These are phyloP conservation scores for Batkoa obscura DNA, from an alignment of 371 early-diverging fungal species.

Conservation along the genomic window DNA sequence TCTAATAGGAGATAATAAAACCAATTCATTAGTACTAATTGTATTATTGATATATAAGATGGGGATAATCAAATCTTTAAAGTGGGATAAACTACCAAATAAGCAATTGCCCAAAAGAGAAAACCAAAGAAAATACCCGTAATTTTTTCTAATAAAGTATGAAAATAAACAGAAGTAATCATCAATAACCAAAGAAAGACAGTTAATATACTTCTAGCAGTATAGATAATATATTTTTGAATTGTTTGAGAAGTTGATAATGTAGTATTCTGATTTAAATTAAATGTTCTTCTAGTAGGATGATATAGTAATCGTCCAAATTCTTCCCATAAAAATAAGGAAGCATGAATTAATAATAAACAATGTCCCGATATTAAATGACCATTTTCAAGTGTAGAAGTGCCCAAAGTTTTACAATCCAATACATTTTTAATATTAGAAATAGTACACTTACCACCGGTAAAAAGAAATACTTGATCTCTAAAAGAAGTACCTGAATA, in stretches of 20 bases:
- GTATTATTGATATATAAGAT: no score
- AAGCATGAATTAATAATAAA: slow-evolving; percentile 63
- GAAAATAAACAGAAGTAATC: slow-evolving; percentile 63
- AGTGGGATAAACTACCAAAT: slow-evolving; percentile 8
- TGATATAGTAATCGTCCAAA: not conserved
- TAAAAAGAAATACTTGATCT: slow-evolving; percentile 3
- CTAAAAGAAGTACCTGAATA: not conserved
- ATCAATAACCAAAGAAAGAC: slow-evolving; percentile 61
- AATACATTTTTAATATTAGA: not conserved
- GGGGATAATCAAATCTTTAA: not conserved
- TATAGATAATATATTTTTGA: slow-evolving; percentile 16
- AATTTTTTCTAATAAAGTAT: slow-evolving; percentile 47
- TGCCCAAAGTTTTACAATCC: not conserved
- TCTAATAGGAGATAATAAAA: no score
- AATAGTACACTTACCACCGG: not conserved
- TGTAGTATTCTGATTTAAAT: no score
- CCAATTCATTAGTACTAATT: no score
- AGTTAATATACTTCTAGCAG: slow-evolving; percentile 15
- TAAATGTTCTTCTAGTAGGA: no score
- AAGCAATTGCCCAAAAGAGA: slow-evolving; percentile 39
- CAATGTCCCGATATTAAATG: slow-evolving; percentile 81
- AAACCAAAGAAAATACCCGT: slow-evolving; percentile 47
- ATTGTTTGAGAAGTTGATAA: not conserved
- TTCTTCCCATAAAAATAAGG: slow-evolving; percentile 62
- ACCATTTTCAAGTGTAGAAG: slow-evolving; percentile 41